Base-by-base conservation (phyloP, 441 rosid species). In the Euphorbia corollata region DNA sequence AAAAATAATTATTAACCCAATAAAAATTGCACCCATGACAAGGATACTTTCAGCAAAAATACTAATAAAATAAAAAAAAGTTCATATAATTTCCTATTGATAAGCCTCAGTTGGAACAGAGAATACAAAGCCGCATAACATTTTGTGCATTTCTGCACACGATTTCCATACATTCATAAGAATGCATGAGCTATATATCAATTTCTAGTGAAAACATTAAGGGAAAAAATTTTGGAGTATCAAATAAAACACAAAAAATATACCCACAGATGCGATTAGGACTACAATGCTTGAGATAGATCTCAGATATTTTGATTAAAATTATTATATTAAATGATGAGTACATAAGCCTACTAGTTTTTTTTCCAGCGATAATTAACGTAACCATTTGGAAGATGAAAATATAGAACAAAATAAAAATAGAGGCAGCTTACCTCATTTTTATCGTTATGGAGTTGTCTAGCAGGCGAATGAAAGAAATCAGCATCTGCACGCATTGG, bases 401-500 rank as follows among this genome's bases (percentile, higher is more conserved):
- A 62, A 58, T 56, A 18, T 41, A 60, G 36, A 27, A 11, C 30
- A 43, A 20, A 68, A 47, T 48, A 67, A 60, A 50, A 61, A 13
- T 48, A 67, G 64, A 22, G 63, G 69, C 66, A 23, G 76, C 60
- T 66, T 75, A 87, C 99, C 93, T 73, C 98, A 63, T 71, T 84
- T 80, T 87, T 91, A 18, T 83, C 87, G 24, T 19, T 48, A 19
- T 10, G 73, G 47, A 8, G 67, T 61, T 63, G 75, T 9, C 66
- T 82, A 65, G 71, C 54, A 61, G 87, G 73, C 62, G 67, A 61
- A 39, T 74, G 68, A 77, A 95, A 95, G 84, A 95, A 95, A 82
- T 88, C 99, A 73, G 96, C 98, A 84, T 83, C 96, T 19, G 85
- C 86, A 65, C 96, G 90, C 99, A 95, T 92, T 41, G 99, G 99